phyloP scores from a whole-genome alignment of 352 stramenopile species.

The Globisporangium heterothallicum region DNA sequence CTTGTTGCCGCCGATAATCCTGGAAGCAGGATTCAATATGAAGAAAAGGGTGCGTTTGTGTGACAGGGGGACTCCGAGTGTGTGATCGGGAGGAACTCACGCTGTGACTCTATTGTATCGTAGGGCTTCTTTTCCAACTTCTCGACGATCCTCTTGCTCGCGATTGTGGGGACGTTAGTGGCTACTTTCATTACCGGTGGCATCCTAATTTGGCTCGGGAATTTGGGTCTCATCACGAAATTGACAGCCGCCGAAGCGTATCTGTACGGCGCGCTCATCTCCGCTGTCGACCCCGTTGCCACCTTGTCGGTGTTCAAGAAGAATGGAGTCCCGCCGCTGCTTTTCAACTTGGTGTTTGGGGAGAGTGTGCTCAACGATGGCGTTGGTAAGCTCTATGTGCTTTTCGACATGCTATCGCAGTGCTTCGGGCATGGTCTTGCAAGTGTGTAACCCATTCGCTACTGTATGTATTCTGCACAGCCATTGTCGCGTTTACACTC shows the following conservation, averaged over 20 bases:
- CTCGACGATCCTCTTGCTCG: slow-evolving; percentile 79
- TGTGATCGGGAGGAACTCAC: no score
- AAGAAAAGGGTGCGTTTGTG: slow-evolving; percentile 75
- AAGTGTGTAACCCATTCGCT: neutral
- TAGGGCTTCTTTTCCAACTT: slow-evolving; percentile 88
- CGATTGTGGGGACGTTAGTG: slow-evolving; percentile 73
- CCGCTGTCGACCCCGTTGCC: slow-evolving; percentile 90
- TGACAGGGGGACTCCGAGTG: no score
- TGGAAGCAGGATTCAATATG: slow-evolving; percentile 85
- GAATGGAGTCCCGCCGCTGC: slow-evolving; percentile 69
- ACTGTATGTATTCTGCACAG: slow-evolving; percentile 18
- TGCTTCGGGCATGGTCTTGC: no score
- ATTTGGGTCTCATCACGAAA: slow-evolving; percentile 68
- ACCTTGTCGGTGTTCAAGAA: slow-evolving; percentile 93
- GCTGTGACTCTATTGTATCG: slow-evolving; percentile 8
- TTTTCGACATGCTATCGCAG: slow-evolving; percentile 1
- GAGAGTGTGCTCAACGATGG: slow-evolving; percentile 95
- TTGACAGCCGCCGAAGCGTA: slow-evolving; percentile 86
- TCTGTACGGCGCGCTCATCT: slow-evolving; percentile 91
- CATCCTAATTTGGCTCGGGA: slow-evolving; percentile 64
- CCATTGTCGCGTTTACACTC: slow-evolving; percentile 78
- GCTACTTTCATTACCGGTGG: slow-evolving; percentile 79
- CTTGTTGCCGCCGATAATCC: slow-evolving; percentile 74
- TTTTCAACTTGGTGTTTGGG: slow-evolving; percentile 96
- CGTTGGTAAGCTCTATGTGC: slow-evolving; percentile 53